Percentiles rank a stretch among this genome's conserved stretches.
These are phyloP conservation scores for Arbutus unedo DNA, from an alignment of 148 eudicot species.

Conservation along the genomic window DNA sequence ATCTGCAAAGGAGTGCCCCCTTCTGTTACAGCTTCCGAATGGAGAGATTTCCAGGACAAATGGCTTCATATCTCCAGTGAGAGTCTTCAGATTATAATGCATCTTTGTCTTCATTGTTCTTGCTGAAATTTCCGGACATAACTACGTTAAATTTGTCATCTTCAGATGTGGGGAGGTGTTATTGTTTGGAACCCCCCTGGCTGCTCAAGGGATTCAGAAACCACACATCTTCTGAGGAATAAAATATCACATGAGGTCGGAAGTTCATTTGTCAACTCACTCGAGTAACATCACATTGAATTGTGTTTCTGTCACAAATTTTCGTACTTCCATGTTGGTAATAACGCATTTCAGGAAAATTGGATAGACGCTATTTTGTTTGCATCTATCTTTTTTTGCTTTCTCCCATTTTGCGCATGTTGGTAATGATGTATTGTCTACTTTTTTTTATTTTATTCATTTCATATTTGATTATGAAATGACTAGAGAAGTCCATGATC, in stretches of 20 bases:
- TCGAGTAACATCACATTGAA: not conserved
- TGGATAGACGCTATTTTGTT: not conserved
- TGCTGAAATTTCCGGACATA: not conserved
- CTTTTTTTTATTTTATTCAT: not conserved
- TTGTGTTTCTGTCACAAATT: not conserved
- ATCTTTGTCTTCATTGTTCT: slow-evolving; percentile 16
- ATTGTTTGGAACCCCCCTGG: slow-evolving; percentile 86
- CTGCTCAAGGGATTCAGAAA: slow-evolving; percentile 47
- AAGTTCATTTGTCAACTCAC: slow-evolving; percentile 11
- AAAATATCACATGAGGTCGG: slow-evolving; percentile 69
- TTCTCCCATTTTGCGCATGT: not conserved
- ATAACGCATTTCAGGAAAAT: not conserved
- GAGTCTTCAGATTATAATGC: slow-evolving; percentile 15
- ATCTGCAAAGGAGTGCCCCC: slow-evolving; percentile 88
- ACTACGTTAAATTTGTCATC: slow-evolving; percentile 16
- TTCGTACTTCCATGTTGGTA: not conserved
- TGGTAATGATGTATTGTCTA: not conserved
- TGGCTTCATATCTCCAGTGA: slow-evolving; percentile 93
- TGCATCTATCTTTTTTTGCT: not conserved
- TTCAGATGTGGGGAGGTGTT: slow-evolving; percentile 98
- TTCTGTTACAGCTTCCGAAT: slow-evolving; percentile 73
- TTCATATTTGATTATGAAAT: slow-evolving; percentile 1
- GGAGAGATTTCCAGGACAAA: slow-evolving; percentile 79
- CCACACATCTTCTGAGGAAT: slow-evolving; percentile 31
- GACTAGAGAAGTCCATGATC: not conserved